These are phyloP conservation scores for Solanum rostratum DNA, from an alignment of 257 asterid species.

Conservation along the genomic window DNA sequence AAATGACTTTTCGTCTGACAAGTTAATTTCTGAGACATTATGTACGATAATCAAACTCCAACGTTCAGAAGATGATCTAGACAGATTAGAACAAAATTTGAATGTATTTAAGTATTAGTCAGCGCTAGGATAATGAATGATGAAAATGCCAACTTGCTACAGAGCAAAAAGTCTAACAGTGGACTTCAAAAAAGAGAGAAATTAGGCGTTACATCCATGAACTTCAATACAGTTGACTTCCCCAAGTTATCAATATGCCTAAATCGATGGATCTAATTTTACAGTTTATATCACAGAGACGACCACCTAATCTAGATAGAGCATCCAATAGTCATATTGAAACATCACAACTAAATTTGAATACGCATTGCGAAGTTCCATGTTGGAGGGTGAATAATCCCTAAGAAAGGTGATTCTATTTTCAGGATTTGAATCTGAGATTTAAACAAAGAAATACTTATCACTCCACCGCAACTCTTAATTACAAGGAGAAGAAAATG, in stretches of 20 bases:
- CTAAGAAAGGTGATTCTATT: not conserved
- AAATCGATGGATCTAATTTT: not conserved
- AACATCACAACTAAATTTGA: not conserved
- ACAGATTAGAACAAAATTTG: too few species aligned
- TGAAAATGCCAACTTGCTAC: not conserved
- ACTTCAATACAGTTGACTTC: not conserved
- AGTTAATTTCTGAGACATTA: too few species aligned
- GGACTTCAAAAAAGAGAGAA: not conserved
- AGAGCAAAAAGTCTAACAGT: not conserved
- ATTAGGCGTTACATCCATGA: not conserved
- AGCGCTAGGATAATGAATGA: not conserved
- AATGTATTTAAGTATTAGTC: too few species aligned
- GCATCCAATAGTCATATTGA: not conserved
- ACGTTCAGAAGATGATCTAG: too few species aligned
- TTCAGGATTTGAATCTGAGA: not conserved
- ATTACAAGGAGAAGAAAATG: not conserved
- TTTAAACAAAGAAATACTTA: not conserved
- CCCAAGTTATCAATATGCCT: not conserved
- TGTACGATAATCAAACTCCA: too few species aligned
- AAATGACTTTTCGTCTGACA: too few species aligned
- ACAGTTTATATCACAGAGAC: not conserved
- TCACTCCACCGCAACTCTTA: not conserved
- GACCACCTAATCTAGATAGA: not conserved
- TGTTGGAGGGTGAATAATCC: fast-evolving
- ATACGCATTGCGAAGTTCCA: not conserved